These are phyloP conservation scores for Penicillium sp. DNA, from an alignment of 2,329 filamentous ascomycete species.

Conservation along the genomic window DNA sequence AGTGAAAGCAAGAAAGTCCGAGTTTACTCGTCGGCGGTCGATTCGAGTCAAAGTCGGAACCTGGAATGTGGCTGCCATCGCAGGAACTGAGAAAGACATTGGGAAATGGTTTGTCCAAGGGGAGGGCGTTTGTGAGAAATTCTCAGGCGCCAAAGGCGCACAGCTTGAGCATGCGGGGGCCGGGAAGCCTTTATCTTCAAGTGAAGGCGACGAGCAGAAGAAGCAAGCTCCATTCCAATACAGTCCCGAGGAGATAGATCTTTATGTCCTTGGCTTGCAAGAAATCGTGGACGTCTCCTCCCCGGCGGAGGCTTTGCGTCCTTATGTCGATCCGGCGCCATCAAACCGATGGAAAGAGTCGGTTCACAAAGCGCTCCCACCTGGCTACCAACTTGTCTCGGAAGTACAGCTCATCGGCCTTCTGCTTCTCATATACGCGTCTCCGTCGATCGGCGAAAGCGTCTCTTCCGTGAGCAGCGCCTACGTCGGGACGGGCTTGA, in stretches of 20 bases:
- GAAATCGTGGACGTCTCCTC: constrained; percentile 84
- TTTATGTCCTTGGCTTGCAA: constrained; percentile 87
- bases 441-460: constrained; percentile 65
- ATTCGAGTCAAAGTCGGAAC: constrained; percentile 85
- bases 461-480: constrained; percentile 77
- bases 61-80: constrained; percentile 87
- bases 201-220: constrained; percentile 42
- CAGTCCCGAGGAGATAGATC: constrained; percentile 60
- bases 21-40: constrained; percentile 69
- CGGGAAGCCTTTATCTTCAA: constrained; percentile 14
- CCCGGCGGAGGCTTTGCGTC: constrained; percentile 69
- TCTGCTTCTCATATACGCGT: constrained; percentile 77
- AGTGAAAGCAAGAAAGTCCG: constrained; percentile 65
- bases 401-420: constrained; percentile 83
- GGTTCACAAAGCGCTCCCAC: constrained; percentile 65
- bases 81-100: constrained; percentile 81
- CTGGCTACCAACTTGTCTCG: constrained; percentile 68
- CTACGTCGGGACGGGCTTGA: constrained; percentile 78
- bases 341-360: constrained; percentile 75
- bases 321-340: constrained; percentile 65
- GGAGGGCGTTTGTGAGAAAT: constrained; percentile 59
- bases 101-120: constrained; percentile 81
- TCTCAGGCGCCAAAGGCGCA: constrained; percentile 48
- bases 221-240: constrained; percentile 38
- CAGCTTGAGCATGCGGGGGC: constrained; percentile 11